Base-by-base conservation (phyloP, 805 yeast species). In the Saccharomycodes ludwigii region DNA sequence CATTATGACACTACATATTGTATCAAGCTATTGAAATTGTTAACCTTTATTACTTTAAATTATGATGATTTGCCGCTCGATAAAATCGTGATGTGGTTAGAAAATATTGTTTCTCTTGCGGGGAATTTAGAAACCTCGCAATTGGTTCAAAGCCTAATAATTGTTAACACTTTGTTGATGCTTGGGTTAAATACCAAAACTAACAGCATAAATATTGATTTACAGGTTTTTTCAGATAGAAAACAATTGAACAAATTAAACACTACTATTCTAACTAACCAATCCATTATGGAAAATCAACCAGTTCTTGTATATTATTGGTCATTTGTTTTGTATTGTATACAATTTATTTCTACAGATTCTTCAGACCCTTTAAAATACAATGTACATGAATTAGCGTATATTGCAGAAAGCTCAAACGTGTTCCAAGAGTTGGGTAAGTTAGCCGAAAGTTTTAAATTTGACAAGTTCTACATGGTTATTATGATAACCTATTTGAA, bases 241-340 rank as follows among this genome's bases (percentile, higher is more conserved):
- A 35, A 40, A 0, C 38, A 56, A 3, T 61, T 72, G 36, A 45
- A 50, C 19, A 31, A 46, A n/a, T 54, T 73, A 17, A n/a, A n/a
- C n/a, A 65, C 71, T 33, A 47, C 53, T 1, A 42, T 56, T 4
- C 47, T 75, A 12, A 33, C 55, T 4, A 45, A 53, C 7, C 44
- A 65, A 1, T 50, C 58, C 9, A 36, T 53, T 2, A n/a, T n/a
- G n/a, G n/a, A n/a, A n/a, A 68, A 69, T 38, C 17, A 11, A 11
- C 56, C 80, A 2, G 48, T 77, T 8, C 56, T 75, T 1, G 48
- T 71, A 27, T 78, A 76, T 45, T 66, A 72, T 15, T 80, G 88
- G 88, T 68, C 81, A 19, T 67, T 76, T 10, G 50, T 74, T 8
- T 47, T 74, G 8, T 70, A 71, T 40, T 56, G 40, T 23, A 37